Evolutionary conservation across 495 filamentous ascomycete genomes (phyloP), one percentile per base, ranked within the genome.

Genomic region (Entonaema liquescens): DNA sequence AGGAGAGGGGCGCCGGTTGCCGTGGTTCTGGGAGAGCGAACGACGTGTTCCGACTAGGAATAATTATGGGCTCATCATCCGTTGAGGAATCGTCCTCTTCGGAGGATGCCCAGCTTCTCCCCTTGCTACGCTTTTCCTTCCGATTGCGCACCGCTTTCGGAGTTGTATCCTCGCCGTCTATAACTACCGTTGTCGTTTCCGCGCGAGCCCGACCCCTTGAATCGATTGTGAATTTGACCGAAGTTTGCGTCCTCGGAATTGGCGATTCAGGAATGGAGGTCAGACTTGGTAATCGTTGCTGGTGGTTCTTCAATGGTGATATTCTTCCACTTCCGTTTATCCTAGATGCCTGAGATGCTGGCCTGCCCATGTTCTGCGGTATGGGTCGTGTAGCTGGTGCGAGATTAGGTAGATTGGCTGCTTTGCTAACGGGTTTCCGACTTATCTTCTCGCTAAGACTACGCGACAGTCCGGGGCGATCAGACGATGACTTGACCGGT

Each of bases 161-260:
- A 7, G 68, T 70, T 21, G 59, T 68, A 23, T 79, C 68, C 7
- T 82, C 80, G 40, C 73, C 77, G 23, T 87, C 83, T 21, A 84
- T 76, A 11, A 91, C 78, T 3, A 89, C 71, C 33, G 88, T 88
- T 67, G 89, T 87, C 64, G 90, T 91, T 75, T 93, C 89, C 6
- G 91, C 87, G 63, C 88, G 89, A 21, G 92, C 92, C 50, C 90
- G 82, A 5, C 92, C 91, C 71, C 88, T 89, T 36, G 86, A 83
- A 73, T 92, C 91, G 70, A 94, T 92, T 11, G 83, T 89, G 59
- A 94, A 88, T 35, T 87, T 88, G 4, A 93, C 87, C 63, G 84
- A 82, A 2, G 86, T 84, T 42, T 86, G 83, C 57, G 83, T 81
- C 38, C 80, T 71, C 26, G 84, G 79, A 0, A 75, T 65, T n/a